Evolutionary conservation across 768 basidiomycete genomes (phyloP).

Genomic region (Tulasnella sp.): DNA sequence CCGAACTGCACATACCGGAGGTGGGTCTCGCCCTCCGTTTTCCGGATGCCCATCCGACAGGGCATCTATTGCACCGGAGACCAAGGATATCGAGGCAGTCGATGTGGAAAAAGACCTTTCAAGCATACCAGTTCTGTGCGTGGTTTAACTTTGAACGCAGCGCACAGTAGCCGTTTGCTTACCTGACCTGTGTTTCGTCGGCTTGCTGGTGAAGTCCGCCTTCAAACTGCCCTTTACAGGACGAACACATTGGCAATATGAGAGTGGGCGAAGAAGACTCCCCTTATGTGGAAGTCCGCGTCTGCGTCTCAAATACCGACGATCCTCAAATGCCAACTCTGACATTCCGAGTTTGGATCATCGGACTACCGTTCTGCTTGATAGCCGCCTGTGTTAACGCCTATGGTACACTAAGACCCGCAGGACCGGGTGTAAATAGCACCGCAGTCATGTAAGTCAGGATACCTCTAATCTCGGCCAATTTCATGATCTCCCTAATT

Average conservation of each 20-base stretch:
- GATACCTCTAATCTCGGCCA: not conserved
- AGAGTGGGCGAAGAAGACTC: no score
- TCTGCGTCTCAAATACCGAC: slow-evolving; percentile 93
- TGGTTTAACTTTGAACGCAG: no score
- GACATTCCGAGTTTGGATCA: slow-evolving; percentile 84
- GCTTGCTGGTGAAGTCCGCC: no score
- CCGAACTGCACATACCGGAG: not conserved
- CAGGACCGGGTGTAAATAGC: not conserved
- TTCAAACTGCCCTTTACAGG: no score
- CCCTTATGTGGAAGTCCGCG: slow-evolving; percentile 27
- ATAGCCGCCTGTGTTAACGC: slow-evolving; percentile 41
- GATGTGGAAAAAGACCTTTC: no score
- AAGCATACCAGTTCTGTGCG: no score
- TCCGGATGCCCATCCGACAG: not conserved
- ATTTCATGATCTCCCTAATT: not conserved
- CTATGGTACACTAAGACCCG: not conserved
- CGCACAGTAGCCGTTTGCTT: no score
- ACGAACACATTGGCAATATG: no score
- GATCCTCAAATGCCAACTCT: slow-evolving; percentile 96
- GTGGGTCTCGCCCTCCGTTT: not conserved
- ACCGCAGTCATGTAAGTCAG: not conserved
- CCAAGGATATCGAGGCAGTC: no score
- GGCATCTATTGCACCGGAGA: not conserved
- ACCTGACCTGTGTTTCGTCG: no score
- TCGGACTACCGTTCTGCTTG: slow-evolving; percentile 43